Base-by-base conservation (phyloP, 2,329 filamentous ascomycete species). In the Atkinsonella texensis region DNA sequence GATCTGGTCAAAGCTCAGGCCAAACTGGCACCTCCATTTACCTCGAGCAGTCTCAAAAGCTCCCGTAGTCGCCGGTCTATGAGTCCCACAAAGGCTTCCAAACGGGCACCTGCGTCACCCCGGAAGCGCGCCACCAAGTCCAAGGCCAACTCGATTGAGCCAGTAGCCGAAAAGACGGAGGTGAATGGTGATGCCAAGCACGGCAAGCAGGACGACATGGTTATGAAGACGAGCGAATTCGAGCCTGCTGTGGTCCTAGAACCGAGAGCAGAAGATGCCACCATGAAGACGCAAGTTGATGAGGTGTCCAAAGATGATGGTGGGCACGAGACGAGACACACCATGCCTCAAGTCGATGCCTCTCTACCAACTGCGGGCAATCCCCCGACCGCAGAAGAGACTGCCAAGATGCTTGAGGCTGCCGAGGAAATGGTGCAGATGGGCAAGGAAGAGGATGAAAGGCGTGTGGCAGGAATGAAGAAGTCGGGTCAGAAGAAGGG, bases 361-460 rank as follows among this genome's bases (percentile, higher is more conserved):
- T 87, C 89, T 13, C 59, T 79, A 23, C 61, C 67, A 8, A 65
- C 62, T 4, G 75, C 80, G 10, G 79, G 77, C 50, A 80, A 87
- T 54, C 75, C 89, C 9, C 84, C 86, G 0, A 79, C 83, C 12
- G 82, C 87, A 0, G 85, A 89, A 56, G 86, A 93, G 60, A 84
- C 89, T 1, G 78, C 85, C 52, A 79, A 83, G 51, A 89, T 96
- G 85, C 84, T 97, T 53, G 83, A 83, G 31, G 83, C 88, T 61
- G 93, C 93, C 33, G 89, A 85, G 70, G 80, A 84, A 58, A 95
- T 96, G 87, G 90, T 96, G 5, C 79, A 85, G 55, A 82, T 83
- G 54, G 78, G 77, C 54, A 71, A 77, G 56, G 70, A 74, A 65
- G 65, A 70, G 9, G 63, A 64, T 8, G 35, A 76, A 52, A 65